phyloP scores from a whole-genome alignment of 495 filamentous ascomycete species.

The Friedmanniomyces simplex region DNA sequence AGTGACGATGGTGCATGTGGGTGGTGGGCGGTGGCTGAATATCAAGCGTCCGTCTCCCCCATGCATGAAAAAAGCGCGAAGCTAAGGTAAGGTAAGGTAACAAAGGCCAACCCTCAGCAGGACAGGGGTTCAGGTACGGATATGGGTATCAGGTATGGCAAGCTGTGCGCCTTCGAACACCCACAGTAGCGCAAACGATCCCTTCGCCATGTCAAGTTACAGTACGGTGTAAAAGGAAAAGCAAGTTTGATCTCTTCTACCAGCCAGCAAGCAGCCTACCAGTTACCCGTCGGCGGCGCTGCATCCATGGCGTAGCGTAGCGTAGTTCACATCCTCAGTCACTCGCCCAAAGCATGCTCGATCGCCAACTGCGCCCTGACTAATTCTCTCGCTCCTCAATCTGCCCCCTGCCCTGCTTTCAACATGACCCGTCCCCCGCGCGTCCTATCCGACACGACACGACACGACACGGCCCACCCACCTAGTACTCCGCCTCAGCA shows the following conservation, averaged over 20 bases:
- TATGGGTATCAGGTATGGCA: not conserved
- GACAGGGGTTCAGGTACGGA: not conserved
- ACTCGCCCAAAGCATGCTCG: conserved; percentile 1
- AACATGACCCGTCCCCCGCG: too few species aligned
- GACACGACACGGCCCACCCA: too few species aligned
- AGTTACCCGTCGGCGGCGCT: not conserved
- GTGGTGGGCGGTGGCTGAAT: not conserved
- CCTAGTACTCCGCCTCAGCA: conserved; percentile 90
- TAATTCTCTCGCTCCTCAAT: not conserved
- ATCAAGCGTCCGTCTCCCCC: not conserved
- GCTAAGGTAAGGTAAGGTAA: not conserved
- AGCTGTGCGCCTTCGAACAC: too few species aligned
- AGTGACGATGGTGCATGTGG: too few species aligned
- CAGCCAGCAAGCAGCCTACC: not conserved
- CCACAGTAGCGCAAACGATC: too few species aligned
- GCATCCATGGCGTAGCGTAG: conserved; percentile 2
- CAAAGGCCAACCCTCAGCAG: too few species aligned
- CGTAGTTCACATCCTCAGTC: not conserved
- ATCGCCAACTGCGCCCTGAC: not conserved
- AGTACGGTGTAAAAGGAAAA: not conserved
- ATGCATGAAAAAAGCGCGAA: not conserved
- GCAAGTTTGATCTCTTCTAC: not conserved
- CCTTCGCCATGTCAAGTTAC: not conserved
- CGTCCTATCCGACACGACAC: too few species aligned
- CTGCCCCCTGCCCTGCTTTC: too few species aligned